These are phyloP conservation scores for Cyberlindnera xylosilytica DNA, from an alignment of 805 yeast species.

Conservation along the genomic window DNA sequence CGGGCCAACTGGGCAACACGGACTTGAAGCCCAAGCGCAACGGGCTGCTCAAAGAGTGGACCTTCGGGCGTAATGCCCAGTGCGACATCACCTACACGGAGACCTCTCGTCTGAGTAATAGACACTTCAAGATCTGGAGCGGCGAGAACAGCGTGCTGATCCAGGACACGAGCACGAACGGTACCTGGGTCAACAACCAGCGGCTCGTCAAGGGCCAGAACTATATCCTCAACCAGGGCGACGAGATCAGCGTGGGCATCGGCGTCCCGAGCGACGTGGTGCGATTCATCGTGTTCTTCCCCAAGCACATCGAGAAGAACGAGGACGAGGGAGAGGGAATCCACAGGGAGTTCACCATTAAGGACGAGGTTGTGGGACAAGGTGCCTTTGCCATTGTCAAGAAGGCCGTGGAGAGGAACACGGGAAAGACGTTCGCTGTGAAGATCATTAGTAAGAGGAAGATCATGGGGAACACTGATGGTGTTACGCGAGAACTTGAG, in stretches of 20 bases:
- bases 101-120: constrained; percentile 67
- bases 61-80: constrained; percentile 67
- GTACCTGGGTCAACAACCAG: constrained; percentile 79
- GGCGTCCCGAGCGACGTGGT: constrained; percentile 74
- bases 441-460: constrained; percentile 84
- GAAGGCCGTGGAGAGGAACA: constrained; percentile 79
- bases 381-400: constrained; percentile 99
- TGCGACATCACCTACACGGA: constrained; percentile 62
- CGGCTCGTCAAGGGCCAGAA: constrained; percentile 73
- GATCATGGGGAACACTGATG: constrained; percentile 72
- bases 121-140: constrained; percentile 71
- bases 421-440: constrained; percentile 87
- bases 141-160: constrained; percentile 48
- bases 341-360: constrained; percentile 66
- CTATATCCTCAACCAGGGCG: constrained; percentile 85
- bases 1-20: constrained; percentile 47
- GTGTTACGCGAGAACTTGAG: constrained; percentile 82
- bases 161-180: constrained; percentile 81
- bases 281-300: constrained; percentile 43
- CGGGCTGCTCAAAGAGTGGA: constrained; percentile 47
- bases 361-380: constrained; percentile 86
- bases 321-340: constrained; percentile 42
- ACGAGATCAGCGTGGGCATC: constrained; percentile 84
- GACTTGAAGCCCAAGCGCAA: constrained; percentile 40
- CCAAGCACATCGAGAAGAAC: constrained; percentile 17